These are phyloP conservation scores for Candida silvicultrix DNA, from an alignment of 805 yeast genomes.

Conservation along the genomic window DNA sequence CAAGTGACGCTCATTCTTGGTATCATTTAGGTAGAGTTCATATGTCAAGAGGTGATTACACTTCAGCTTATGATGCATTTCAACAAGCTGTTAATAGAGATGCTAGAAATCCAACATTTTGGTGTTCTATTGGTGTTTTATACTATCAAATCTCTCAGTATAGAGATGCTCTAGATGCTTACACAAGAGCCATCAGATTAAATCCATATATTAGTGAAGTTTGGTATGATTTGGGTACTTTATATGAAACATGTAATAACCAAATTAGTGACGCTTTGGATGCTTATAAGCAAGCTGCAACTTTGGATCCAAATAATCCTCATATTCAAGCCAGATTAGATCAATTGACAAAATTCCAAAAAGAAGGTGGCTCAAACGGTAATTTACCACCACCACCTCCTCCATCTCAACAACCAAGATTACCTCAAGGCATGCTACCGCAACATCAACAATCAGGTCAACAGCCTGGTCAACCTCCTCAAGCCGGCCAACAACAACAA, in stretches of 20 bases:
- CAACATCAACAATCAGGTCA: conserved; percentile 29
- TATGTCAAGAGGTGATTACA: conserved; percentile 92
- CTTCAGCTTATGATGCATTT: conserved; percentile 96
- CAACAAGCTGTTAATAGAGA: conserved; percentile 98
- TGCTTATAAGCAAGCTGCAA: conserved; percentile 94
- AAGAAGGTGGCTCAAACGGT: conserved; percentile 54
- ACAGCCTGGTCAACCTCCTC: conserved; percentile 10
- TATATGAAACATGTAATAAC: conserved; percentile 95
- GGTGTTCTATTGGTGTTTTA: conserved; percentile 94
- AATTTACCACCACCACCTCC: conserved; percentile 55
- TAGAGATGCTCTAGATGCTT: conserved; percentile 95
- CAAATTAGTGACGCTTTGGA: conserved; percentile 93
- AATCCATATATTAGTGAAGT: conserved; percentile 96
- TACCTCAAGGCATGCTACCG: conserved; percentile 62
- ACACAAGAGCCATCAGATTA: conserved; percentile 90
- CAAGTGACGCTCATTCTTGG: conserved; percentile 94
- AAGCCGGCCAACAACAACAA: conserved; percentile 6
- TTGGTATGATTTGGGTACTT: conserved; percentile 97
- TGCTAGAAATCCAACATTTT: conserved; percentile 94
- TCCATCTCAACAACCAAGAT: conserved; percentile 59
- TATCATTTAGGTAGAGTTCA: conserved; percentile 94
- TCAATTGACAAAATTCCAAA: conserved; percentile 68
- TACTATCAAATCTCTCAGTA: conserved; percentile 95
- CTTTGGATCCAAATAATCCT: conserved; percentile 89
- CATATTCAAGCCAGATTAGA: conserved; percentile 92